A percentile compares a stretch with the other conserved stretches of the same genome.
phyloP scores from a whole-genome alignment of 2,329 filamentous ascomycete species.

The Colletotrichum chrysophilum region DNA sequence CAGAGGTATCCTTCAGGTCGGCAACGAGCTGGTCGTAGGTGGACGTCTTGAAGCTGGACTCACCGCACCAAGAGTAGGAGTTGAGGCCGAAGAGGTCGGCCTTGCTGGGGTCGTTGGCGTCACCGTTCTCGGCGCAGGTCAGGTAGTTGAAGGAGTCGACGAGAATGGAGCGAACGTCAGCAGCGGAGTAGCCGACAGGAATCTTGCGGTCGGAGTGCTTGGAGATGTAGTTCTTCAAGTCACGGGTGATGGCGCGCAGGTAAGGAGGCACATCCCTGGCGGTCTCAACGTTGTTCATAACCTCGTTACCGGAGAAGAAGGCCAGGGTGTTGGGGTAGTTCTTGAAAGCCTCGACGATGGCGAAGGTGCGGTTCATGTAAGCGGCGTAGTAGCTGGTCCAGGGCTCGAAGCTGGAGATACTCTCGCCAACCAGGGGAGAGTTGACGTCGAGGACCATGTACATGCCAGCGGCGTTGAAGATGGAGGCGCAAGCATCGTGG shows the following conservation, averaged over 20 bases:
- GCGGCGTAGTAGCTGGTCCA: conserved; percentile 63
- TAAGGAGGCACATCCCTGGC: conserved; percentile 71
- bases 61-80: conserved; percentile 72
- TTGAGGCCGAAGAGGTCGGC: conserved; percentile 82
- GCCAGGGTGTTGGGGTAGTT: conserved; percentile 70
- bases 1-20: conserved; percentile 68
- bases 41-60: conserved; percentile 66
- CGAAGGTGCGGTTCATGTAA: conserved; percentile 71
- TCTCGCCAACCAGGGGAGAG: conserved; percentile 65
- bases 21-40: conserved; percentile 68
- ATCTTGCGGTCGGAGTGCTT: conserved; percentile 71
- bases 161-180: conserved; percentile 76
- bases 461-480: conserved; percentile 73
- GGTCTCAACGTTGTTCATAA: conserved; percentile 70
- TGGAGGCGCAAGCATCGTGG: conserved; percentile 70
- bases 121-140: conserved; percentile 65
- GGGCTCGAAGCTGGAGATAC: conserved; percentile 58
- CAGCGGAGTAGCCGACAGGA: conserved; percentile 81
- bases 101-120: conserved; percentile 64
- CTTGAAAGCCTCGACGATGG: conserved; percentile 71
- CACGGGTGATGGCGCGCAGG: conserved; percentile 75
- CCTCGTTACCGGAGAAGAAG: conserved; percentile 82
- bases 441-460: conserved; percentile 75
- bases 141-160: conserved; percentile 80
- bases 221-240: conserved; percentile 82